Evolutionary conservation across 192 early-diverging fungal species (phyloP), one percentile per base, ranked within the genome.

Genomic region (Spizellomyces sp.): DNA sequence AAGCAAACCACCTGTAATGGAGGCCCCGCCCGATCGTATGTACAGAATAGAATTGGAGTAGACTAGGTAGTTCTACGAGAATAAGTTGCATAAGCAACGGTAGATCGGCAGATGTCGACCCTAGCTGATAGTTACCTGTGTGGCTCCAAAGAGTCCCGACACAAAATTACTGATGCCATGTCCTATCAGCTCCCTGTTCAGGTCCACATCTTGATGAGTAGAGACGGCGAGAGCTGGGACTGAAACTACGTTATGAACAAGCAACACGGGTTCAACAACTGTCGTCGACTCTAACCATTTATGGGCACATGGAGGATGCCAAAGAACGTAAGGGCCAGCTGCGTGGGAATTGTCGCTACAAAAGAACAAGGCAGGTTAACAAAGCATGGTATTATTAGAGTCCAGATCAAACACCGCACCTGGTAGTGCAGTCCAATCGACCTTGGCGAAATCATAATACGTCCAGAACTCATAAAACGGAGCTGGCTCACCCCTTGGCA

Each of bases 291-390:
- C 27, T 43, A 48, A 71, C 70, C 77, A 72, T 98, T 99, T 73
- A 99, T 97, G 5, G 97, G 96, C 6, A 99, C 97, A 78, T 99
- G 96, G 27, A 99, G 78, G 58, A 99, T 89, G 58, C 94, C 94
- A 81, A 98, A 98, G 69, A 98, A 98, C 8, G 94, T 91, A 71
- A 98, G 80, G 0, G 94, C 95, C 19, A 96, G 68, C 89, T 95
- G 94, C 12, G 93, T 94, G n/a, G 94, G 94, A 15, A 95, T 71
- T 0, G 95, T 92, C 21, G 71, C 69, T 15, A 71, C n/a, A 12
- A 36, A 36, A 36, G 27, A 36, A 36, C 1, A 5, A 17, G 4
- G 44, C n/a, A 44, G 46, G 21, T 15, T 67, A 55, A 0, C 41
- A 27, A 5, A 19, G 15, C 15, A 21, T 36, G 17, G 15, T 27